Percentiles rank a stretch among this genome's conserved stretches.
Conservation (phyloP, 495 filamentous ascomycete genomes). For the Bacidia rubella region DNA sequence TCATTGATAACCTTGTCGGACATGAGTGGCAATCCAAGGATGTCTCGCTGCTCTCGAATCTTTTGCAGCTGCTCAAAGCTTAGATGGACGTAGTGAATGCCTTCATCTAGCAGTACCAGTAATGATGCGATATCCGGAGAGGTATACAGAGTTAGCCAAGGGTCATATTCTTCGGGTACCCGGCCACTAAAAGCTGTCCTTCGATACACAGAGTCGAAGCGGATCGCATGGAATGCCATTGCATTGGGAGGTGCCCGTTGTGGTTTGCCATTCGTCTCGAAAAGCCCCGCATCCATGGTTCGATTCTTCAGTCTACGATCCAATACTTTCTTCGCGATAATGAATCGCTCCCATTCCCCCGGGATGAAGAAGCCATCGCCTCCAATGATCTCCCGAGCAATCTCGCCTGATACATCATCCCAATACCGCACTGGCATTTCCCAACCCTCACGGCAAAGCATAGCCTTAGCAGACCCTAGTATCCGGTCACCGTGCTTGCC, state of each 20-base stretch:
- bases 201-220: slow-evolving; percentile 35
- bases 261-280: slow-evolving; percentile 23
- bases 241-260: slow-evolving; percentile 27
- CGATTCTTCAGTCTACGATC: slow-evolving; percentile 34
- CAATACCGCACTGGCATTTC: slow-evolving; percentile 42
- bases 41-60: slow-evolving; percentile 35
- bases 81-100: slow-evolving; percentile 49
- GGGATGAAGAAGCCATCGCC: slow-evolving; percentile 48
- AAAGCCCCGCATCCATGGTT: slow-evolving; percentile 30
- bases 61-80: slow-evolving; percentile 45
- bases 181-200: slow-evolving; percentile 23
- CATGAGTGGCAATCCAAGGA: slow-evolving; percentile 40
- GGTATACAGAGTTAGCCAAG: slow-evolving; percentile 34
- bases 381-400: slow-evolving; percentile 43
- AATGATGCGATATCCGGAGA: slow-evolving; percentile 40
- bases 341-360: slow-evolving; percentile 45
- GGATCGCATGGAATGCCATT: slow-evolving; percentile 29
- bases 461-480: slow-evolving; percentile 41
- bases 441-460: slow-evolving; percentile 49
- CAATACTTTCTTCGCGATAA: slow-evolving; percentile 38
- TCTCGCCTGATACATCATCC: slow-evolving; percentile 44
- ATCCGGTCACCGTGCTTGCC: slow-evolving; percentile 42
- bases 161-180: slow-evolving; percentile 28
- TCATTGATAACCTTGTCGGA: slow-evolving; percentile 39
- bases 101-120: slow-evolving; percentile 41